These are phyloP conservation scores for Fusarium albidum DNA, from an alignment of 2,329 filamentous ascomycete genomes.

Conservation along the genomic window DNA sequence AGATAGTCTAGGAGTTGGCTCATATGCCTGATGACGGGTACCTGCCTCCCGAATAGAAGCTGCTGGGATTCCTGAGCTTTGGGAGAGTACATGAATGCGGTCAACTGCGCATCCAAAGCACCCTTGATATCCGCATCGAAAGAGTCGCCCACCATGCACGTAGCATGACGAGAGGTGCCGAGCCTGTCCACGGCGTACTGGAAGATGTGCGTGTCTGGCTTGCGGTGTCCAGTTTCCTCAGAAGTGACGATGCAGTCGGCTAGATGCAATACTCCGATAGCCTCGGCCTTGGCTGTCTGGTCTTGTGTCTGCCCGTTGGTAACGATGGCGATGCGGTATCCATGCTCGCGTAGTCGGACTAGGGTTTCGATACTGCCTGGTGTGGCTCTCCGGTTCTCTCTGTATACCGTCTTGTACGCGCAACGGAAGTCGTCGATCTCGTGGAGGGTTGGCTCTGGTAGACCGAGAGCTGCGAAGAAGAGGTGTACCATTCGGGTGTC, in stretches of 20 bases:
- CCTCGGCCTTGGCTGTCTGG: slow-evolving; percentile 5
- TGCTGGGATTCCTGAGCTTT: not conserved
- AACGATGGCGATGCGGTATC: slow-evolving; percentile 4
- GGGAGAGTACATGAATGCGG: slow-evolving; percentile 5
- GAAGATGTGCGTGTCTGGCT: slow-evolving; percentile 10
- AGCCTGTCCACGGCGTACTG: slow-evolving; percentile 1
- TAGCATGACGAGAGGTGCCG: not conserved
- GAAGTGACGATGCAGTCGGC: slow-evolving; percentile 13
- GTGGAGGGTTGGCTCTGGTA: not conserved
- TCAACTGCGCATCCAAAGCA: slow-evolving; percentile 2
- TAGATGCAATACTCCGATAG: slow-evolving; percentile 7
- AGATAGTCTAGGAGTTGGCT: not conserved
- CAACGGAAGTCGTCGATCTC: not conserved
- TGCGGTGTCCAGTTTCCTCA: slow-evolving; percentile 10
- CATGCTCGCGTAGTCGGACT: not conserved
- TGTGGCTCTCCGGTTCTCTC: slow-evolving; percentile 1
- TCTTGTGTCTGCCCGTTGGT: slow-evolving; percentile 6
- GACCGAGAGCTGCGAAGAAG: not conserved
- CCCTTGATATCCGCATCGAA: slow-evolving; percentile 13
- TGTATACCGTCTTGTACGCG: slow-evolving; percentile 9
- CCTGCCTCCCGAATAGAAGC: not conserved
- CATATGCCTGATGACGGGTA: slow-evolving; percentile 7
- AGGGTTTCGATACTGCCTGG: slow-evolving; percentile 2
- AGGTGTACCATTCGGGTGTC: not conserved
- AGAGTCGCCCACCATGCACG: slow-evolving; percentile 18